Percentiles rank a stretch among this genome's conserved stretches.
These are phyloP conservation scores for Apiospora saccharicola DNA, from an alignment of 2,329 filamentous ascomycete genomes.

Conservation along the genomic window DNA sequence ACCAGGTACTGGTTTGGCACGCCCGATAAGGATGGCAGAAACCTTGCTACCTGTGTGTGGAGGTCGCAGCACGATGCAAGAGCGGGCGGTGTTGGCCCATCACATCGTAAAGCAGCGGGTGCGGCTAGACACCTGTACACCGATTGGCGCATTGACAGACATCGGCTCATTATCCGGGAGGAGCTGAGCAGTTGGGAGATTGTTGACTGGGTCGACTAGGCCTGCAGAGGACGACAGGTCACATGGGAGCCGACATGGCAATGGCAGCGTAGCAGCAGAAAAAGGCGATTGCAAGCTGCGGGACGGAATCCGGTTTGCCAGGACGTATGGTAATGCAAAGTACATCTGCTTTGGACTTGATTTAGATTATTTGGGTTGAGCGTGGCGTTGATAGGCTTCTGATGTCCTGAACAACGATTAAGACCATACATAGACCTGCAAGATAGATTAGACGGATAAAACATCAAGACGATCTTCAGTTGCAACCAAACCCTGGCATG, in stretches of 20 bases:
- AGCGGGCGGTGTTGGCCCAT: slow-evolving; percentile 65
- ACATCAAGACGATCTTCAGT: slow-evolving; percentile 1
- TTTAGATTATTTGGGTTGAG: slow-evolving; percentile 5
- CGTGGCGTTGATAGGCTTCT: slow-evolving; percentile 20
- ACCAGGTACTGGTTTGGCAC: slow-evolving; percentile 85
- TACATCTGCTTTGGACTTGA: slow-evolving; percentile 6
- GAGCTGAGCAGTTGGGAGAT: slow-evolving; percentile 70
- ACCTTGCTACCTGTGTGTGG: slow-evolving; percentile 83
- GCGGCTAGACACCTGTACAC: slow-evolving; percentile 68
- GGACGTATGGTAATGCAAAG: not conserved
- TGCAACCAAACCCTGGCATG: slow-evolving; percentile 2
- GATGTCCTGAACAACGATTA: not conserved
- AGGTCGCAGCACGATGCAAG: slow-evolving; percentile 65
- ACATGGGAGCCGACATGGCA: slow-evolving; percentile 10
- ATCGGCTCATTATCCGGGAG: slow-evolving; percentile 73
- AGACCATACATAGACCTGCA: not conserved
- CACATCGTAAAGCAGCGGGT: slow-evolving; percentile 71
- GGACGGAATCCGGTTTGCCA: slow-evolving; percentile 18
- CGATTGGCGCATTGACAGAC: slow-evolving; percentile 75
- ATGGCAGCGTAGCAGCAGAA: slow-evolving; percentile 4
- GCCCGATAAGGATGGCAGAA: slow-evolving; percentile 73
- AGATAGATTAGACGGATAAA: slow-evolving; percentile 16
- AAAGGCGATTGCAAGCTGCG: not conserved
- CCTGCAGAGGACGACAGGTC: not conserved
- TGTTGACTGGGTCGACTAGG: slow-evolving; percentile 56